These are phyloP conservation scores for Rubroboletus satanas DNA, from an alignment of 768 basidiomycete genomes.

Conservation along the genomic window DNA sequence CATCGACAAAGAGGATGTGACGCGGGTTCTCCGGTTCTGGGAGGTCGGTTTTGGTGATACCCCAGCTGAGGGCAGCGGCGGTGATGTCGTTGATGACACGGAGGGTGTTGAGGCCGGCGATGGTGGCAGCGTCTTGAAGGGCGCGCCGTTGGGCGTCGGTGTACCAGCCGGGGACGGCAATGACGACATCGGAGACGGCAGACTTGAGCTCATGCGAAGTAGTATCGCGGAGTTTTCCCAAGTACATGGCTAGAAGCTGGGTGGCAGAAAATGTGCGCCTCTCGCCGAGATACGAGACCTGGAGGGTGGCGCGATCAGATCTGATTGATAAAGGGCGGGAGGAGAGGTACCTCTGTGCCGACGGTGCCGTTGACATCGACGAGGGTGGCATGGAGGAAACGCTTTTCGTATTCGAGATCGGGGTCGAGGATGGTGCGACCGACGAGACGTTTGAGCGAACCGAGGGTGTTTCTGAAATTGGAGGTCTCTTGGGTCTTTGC, in stretches of 20 bases:
- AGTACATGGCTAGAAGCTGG: slow-evolving; percentile 87
- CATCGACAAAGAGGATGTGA: slow-evolving; percentile 91
- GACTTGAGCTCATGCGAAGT: slow-evolving; percentile 81
- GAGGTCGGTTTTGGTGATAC: slow-evolving; percentile 97
- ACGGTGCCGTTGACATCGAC: slow-evolving; percentile 81
- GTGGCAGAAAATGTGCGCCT: slow-evolving; percentile 75
- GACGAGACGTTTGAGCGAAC: slow-evolving; percentile 85
- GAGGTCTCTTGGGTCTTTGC: slow-evolving; percentile 98
- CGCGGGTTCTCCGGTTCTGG: slow-evolving; percentile 79
- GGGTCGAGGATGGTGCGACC: slow-evolving; percentile 78
- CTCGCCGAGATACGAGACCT: slow-evolving; percentile 92
- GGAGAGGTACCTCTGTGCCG: slow-evolving; percentile 66
- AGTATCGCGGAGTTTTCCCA: slow-evolving; percentile 88
- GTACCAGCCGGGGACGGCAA: slow-evolving; percentile 96
- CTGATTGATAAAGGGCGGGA: slow-evolving; percentile 2
- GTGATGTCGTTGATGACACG: slow-evolving; percentile 98
- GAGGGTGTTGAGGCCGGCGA: slow-evolving; percentile 86
- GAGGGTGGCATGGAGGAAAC: slow-evolving; percentile 83
- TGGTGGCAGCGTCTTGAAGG: slow-evolving; percentile 80
- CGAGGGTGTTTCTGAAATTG: slow-evolving; percentile 97
- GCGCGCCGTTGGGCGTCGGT: slow-evolving; percentile 92
- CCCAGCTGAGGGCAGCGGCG: slow-evolving; percentile 93
- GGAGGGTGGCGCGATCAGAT: slow-evolving; percentile 8
- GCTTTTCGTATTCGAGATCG: slow-evolving; percentile 84
- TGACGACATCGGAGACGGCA: slow-evolving; percentile 85